Percentiles rank a stretch among this genome's conserved stretches.
These are phyloP conservation scores for Leptodermis oblonga DNA, from an alignment of 257 asterid species.

Conservation along the genomic window DNA sequence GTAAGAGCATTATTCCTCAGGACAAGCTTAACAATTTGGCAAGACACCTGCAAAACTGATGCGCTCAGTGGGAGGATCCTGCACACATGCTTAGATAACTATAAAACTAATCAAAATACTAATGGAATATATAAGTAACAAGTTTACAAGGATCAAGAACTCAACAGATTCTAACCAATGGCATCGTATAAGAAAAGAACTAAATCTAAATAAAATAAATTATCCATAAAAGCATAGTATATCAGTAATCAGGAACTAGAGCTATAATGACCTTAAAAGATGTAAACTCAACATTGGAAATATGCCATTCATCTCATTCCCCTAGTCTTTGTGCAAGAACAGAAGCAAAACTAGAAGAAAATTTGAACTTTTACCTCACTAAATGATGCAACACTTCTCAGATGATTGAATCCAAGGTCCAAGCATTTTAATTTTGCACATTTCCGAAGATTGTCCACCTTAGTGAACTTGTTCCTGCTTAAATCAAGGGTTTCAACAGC, in stretches of 20 bases:
- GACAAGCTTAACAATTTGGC: slow-evolving; percentile 79
- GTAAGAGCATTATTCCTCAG: slow-evolving; percentile 93
- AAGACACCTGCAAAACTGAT: slow-evolving; percentile 63
- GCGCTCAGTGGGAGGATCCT: slow-evolving; percentile 15
- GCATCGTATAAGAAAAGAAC: neutral
- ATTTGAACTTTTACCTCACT: slow-evolving; percentile 51
- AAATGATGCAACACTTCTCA: slow-evolving; percentile 71
- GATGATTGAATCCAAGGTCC: slow-evolving; percentile 89
- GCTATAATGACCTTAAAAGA: neutral
- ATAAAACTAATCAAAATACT: neutral
- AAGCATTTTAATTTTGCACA: slow-evolving; percentile 79
- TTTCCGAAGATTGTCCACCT: slow-evolving; percentile 81
- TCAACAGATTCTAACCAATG: neutral
- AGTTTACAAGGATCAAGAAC: neutral
- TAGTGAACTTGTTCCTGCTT: slow-evolving; percentile 86
- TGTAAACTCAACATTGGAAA: neutral
- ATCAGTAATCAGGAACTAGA: slow-evolving; percentile 3
- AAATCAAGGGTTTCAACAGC: slow-evolving; percentile 86
- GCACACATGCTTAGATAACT: slow-evolving; percentile 12
- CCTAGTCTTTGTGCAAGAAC: too few relatives aligned
- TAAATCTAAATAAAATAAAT: neutral
- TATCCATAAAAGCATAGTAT: neutral
- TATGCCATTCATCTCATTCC: neutral
- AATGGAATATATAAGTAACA: neutral
- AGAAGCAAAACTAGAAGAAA: neutral